Evolutionary conservation across 2,329 filamentous ascomycete species (phyloP).

Genomic region (Biscogniauxia mediterranea): DNA sequence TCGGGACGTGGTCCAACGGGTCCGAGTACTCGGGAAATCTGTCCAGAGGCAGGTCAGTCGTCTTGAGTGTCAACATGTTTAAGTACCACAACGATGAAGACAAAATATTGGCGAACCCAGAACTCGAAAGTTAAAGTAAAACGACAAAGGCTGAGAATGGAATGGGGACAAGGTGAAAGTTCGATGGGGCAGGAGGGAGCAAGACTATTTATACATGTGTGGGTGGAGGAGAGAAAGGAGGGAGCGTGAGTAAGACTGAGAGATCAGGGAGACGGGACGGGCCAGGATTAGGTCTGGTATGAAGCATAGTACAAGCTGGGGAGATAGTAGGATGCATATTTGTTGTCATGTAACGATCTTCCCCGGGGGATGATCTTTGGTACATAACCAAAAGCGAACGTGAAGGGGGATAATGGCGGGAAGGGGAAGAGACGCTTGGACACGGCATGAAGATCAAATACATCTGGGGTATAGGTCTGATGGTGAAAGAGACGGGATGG

Average conservation of each 20-base stretch:
- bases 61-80: conserved; percentile 40
- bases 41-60: conserved; percentile 41
- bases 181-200: neutral
- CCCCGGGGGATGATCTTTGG: conserved; percentile 2
- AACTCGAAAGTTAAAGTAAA: conserved; percentile 1
- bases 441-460: conserved; percentile 5
- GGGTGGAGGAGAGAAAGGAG: neutral
- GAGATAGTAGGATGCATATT: neutral
- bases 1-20: conserved; percentile 33
- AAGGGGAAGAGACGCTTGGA: conserved; percentile 4
- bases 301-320: neutral
- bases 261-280: neutral
- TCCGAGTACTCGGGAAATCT: conserved; percentile 47
- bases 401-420: conserved; percentile 1
- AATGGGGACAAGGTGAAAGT: neutral
- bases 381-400: conserved; percentile 2
- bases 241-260: neutral
- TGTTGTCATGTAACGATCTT: neutral
- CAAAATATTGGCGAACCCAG: neutral
- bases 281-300: neutral
- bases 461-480: conserved; percentile 1
- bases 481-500: conserved; percentile 9
- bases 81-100: conserved; percentile 21
- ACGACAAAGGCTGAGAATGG: neutral
- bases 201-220: neutral